A percentile compares a stretch with the other conserved stretches of the same genome.
Evolutionary conservation across 2,329 filamentous ascomycete genomes (phyloP).

Genomic region (Diplocarpon mali): DNA sequence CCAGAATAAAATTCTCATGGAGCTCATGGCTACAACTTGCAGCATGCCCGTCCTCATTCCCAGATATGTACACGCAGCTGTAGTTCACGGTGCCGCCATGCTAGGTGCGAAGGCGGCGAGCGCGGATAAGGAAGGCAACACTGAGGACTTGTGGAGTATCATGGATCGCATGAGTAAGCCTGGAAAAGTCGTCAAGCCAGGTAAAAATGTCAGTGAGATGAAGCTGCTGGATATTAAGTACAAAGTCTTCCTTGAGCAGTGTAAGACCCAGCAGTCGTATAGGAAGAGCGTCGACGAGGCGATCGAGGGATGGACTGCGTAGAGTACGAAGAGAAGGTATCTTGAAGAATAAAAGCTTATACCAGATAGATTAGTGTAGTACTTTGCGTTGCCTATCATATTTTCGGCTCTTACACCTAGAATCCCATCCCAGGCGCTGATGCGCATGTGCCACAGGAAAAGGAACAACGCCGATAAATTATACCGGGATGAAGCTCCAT

Average conservation of each 20-base stretch:
- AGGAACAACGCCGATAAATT: too few species aligned
- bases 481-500: too few species aligned
- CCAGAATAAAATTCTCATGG: conserved; percentile 88
- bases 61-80: conserved; percentile 85
- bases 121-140: conserved; percentile 62
- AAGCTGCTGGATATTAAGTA: conserved; percentile 81
- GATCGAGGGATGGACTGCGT: conserved; percentile 32
- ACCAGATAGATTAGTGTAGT: too few species aligned
- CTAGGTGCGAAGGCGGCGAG: conserved; percentile 94
- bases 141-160: conserved; percentile 85
- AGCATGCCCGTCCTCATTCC: conserved; percentile 89
- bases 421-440: too few species aligned
- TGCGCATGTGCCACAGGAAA: too few species aligned
- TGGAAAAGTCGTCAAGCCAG: conserved; percentile 70
- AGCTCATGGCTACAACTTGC: conserved; percentile 81
- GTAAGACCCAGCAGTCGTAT: conserved; percentile 73
- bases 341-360: not conserved
- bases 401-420: too few species aligned
- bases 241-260: conserved; percentile 90
- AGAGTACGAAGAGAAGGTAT: not conserved
- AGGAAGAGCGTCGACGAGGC: conserved; percentile 64
- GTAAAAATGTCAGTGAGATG: conserved; percentile 61
- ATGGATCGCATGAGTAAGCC: conserved; percentile 98
- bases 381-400: too few species aligned
- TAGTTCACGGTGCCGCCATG: conserved; percentile 98